These are phyloP conservation scores for Coemansia sp. DNA, from an alignment of 192 early-diverging fungal species.

Conservation along the genomic window DNA sequence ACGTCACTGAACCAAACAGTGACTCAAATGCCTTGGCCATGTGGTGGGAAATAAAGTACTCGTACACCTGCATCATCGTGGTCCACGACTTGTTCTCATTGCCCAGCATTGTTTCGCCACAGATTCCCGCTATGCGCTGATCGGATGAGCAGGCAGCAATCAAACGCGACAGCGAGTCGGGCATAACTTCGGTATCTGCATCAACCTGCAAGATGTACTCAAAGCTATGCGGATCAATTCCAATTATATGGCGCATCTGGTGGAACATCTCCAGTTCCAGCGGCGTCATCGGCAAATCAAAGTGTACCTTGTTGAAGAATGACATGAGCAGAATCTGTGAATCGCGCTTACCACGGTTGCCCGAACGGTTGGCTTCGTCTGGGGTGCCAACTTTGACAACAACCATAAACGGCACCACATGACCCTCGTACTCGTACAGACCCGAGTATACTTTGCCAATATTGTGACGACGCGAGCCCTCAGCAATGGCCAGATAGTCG, in stretches of 20 bases:
- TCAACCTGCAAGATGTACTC: constrained; percentile 82
- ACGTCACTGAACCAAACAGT: constrained; percentile 55
- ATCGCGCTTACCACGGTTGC: constrained; percentile 97
- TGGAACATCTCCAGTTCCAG: constrained; percentile 95
- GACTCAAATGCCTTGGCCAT: constrained; percentile 83
- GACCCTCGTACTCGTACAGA: constrained; percentile 86
- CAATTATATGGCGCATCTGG: constrained; percentile 96
- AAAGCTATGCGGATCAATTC: constrained; percentile 78
- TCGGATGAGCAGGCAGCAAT: constrained; percentile 88
- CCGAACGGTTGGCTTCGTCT: constrained; percentile 78
- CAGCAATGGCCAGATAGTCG: constrained; percentile 84
- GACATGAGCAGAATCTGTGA: constrained; percentile 96
- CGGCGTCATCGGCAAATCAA: constrained; percentile 86
- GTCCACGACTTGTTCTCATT: constrained; percentile 66
- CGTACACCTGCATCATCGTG: constrained; percentile 97
- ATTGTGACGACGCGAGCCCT: constrained; percentile 89
- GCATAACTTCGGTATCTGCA: constrained; percentile 81
- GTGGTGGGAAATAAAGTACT: constrained; percentile 93
- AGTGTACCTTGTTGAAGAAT: constrained; percentile 94
- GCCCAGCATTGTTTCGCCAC: constrained; percentile 62
- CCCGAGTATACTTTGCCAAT: constrained; percentile 97
- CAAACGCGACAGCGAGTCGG: constrained; percentile 85
- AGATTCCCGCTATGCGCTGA: constrained; percentile 45
- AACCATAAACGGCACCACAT: constrained; percentile 91
- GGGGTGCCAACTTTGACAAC: constrained; percentile 94